Conservation (phyloP, 2,329 filamentous ascomycete species). For the Biscogniauxia mediterranea region DNA sequence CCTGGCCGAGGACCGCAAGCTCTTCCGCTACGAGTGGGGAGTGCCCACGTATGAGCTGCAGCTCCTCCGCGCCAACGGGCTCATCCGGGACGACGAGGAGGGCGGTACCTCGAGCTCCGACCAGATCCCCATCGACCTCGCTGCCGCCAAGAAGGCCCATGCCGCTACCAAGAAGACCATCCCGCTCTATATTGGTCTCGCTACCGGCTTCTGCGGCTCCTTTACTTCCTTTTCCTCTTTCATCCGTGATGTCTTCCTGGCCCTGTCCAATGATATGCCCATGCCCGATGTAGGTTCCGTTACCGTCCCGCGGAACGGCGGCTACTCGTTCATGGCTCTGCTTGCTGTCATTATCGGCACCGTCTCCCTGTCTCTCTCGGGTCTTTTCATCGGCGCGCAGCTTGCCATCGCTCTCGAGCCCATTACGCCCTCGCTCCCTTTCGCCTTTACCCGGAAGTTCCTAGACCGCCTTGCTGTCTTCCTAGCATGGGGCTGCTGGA, state of each 20-base stretch:
- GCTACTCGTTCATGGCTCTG: conserved; percentile 81
- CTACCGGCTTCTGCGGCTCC: conserved; percentile 85
- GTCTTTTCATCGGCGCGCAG: conserved; percentile 71
- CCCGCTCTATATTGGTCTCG: conserved; percentile 81
- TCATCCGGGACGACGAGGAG: conserved; percentile 40
- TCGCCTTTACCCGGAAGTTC: conserved; percentile 52
- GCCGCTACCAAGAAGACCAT: conserved; percentile 75
- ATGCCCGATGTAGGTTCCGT: conserved; percentile 43
- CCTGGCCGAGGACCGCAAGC: conserved; percentile 70
- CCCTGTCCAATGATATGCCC: conserved; percentile 71
- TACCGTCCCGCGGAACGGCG: conserved; percentile 58
- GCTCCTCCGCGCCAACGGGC: conserved; percentile 34
- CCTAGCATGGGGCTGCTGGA: conserved; percentile 72
- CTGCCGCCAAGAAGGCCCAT: conserved; percentile 55
- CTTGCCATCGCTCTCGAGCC: conserved; percentile 62
- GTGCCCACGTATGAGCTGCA: conserved; percentile 38
- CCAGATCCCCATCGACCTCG: conserved; percentile 34
- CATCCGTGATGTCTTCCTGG: conserved; percentile 75
- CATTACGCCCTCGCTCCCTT: conserved; percentile 60
- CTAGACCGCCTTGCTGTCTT: conserved; percentile 64
- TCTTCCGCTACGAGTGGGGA: conserved; percentile 71
- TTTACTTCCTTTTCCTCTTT: conserved; percentile 90
- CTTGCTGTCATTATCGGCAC: conserved; percentile 73
- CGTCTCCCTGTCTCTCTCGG: conserved; percentile 66
- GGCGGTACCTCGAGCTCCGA: conserved; percentile 22